Percentiles rank a stretch among this genome's conserved stretches.
Evolutionary conservation across 345 rosid species (phyloP).

Genomic region (Streptanthus diversifolius): DNA sequence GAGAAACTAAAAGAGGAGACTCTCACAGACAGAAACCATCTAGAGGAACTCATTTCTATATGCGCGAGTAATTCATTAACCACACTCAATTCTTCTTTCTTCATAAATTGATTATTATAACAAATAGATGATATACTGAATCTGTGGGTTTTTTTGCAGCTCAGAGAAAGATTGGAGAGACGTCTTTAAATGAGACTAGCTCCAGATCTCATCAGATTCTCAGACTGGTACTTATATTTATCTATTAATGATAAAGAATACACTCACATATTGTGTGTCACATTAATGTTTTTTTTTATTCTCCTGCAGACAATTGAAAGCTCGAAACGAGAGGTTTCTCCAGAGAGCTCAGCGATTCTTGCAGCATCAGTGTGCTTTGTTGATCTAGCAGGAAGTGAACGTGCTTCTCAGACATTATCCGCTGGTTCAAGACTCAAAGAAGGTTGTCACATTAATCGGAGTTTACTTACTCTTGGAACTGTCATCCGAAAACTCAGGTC

Average conservation of each 20-base stretch:
- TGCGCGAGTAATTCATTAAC: conserved; percentile 56
- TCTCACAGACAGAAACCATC: conserved; percentile 52
- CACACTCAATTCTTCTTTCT: not conserved
- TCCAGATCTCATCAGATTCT: conserved; percentile 93
- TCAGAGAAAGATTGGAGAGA: conserved; percentile 89
- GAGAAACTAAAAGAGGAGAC: conserved; percentile 74
- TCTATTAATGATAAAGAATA: not conserved
- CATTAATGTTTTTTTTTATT: not conserved
- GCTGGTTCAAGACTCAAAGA: conserved; percentile 83
- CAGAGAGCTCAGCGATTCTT: conserved; percentile 54
- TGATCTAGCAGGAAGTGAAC: conserved; percentile 93
- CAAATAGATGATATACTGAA: not conserved
- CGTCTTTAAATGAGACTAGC: conserved; percentile 71
- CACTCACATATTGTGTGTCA: not conserved
- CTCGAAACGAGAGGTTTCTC: conserved; percentile 43
- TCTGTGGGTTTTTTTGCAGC: conserved; percentile 41
- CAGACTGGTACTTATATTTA: conserved; percentile 48
- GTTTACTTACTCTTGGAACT: conserved; percentile 87
- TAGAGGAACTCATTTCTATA: conserved; percentile 60
- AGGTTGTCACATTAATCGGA: conserved; percentile 87
- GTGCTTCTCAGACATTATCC: conserved; percentile 75
- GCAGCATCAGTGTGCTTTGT: conserved; percentile 78
- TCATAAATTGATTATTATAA: not conserved
- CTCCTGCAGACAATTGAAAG: conserved; percentile 73
- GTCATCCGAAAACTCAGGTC: conserved; percentile 84